Evolutionary conservation across 2,329 filamentous ascomycete genomes (phyloP).

Genomic region (Westerdykella ornata): DNA sequence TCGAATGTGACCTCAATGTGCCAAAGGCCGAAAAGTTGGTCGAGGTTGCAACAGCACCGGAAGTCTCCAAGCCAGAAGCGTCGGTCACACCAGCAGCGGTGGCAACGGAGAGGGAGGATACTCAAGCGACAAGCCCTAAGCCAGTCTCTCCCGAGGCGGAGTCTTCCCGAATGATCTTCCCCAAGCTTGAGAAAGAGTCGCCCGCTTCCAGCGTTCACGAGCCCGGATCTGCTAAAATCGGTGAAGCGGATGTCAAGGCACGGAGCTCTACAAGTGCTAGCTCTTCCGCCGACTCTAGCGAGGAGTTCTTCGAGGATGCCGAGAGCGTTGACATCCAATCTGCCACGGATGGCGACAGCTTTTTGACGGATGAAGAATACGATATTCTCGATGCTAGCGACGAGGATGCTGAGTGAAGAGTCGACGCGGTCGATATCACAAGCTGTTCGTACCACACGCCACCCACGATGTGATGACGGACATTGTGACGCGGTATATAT

Average conservation of each 20-base stretch:
- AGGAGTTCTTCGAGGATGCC: conserved; percentile 53
- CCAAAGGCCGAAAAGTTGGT: not conserved
- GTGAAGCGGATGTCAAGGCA: conserved; percentile 13
- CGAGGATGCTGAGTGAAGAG: conserved; percentile 52
- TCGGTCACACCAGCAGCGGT: not conserved
- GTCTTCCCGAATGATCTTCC: conserved; percentile 78
- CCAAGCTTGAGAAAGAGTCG: conserved; percentile 90
- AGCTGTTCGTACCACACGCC: too few relatives aligned
- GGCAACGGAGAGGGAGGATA: conserved; percentile 12
- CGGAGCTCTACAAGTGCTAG: conserved; percentile 28
- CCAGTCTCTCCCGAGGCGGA: conserved; percentile 17
- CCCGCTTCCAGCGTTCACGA: conserved; percentile 73
- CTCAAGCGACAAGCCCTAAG: conserved; percentile 1
- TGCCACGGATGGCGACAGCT: conserved; percentile 58
- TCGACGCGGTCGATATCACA: not conserved
- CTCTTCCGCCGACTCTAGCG: conserved; percentile 36
- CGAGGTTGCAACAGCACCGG: not conserved
- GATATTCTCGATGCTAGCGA: conserved; percentile 94
- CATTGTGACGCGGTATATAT: too few relatives aligned
- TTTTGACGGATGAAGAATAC: conserved; percentile 96
- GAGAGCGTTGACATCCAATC: conserved; percentile 49
- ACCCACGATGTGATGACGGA: too few relatives aligned
- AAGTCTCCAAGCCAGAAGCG: conserved; percentile 10
- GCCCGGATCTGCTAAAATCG: conserved; percentile 35
- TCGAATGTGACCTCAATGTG: not conserved